phyloP scores from a whole-genome alignment of 2,329 filamentous ascomycete genomes.

The Penicillium sp. region DNA sequence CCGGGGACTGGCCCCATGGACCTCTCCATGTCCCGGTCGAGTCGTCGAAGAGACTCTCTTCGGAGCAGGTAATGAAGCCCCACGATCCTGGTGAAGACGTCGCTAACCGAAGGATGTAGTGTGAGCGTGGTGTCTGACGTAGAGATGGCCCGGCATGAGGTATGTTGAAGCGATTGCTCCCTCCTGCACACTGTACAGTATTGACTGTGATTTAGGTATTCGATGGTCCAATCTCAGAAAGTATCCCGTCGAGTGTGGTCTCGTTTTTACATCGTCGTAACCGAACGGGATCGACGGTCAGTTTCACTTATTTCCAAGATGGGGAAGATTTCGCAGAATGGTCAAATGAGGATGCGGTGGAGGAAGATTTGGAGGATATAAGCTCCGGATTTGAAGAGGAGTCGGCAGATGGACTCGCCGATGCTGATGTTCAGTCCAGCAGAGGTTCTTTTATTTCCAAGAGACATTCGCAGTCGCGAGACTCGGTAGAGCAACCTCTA shows the following conservation, averaged over 20 bases:
- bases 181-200: conserved; percentile 1
- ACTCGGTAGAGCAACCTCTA: conserved; percentile 58
- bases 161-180: conserved; percentile 39
- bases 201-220: conserved; percentile 59
- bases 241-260: conserved; percentile 90
- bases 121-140: conserved; percentile 87
- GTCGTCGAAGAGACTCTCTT: conserved; percentile 37
- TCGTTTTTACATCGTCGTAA: conserved; percentile 82
- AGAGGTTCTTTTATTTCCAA: conserved; percentile 33
- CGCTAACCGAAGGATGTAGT: conserved; percentile 34
- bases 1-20: conserved; percentile 23
- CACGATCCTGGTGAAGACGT: not conserved
- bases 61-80: conserved; percentile 36
- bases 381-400: conserved; percentile 46
- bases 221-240: conserved; percentile 90
- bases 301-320: conserved; percentile 82
- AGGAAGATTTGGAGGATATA: conserved; percentile 21
- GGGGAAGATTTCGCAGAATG: conserved; percentile 62
- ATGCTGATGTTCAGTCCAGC: conserved; percentile 38
- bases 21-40: conserved; percentile 20
- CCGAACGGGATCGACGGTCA: conserved; percentile 80
- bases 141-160: conserved; percentile 98
- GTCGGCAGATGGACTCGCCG: conserved; percentile 38
- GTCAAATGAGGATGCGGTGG: conserved; percentile 50
- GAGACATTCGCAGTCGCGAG: conserved; percentile 38